Conservation (phyloP, 2,329 filamentous ascomycete genomes). For the Helminthosporium solani region DNA sequence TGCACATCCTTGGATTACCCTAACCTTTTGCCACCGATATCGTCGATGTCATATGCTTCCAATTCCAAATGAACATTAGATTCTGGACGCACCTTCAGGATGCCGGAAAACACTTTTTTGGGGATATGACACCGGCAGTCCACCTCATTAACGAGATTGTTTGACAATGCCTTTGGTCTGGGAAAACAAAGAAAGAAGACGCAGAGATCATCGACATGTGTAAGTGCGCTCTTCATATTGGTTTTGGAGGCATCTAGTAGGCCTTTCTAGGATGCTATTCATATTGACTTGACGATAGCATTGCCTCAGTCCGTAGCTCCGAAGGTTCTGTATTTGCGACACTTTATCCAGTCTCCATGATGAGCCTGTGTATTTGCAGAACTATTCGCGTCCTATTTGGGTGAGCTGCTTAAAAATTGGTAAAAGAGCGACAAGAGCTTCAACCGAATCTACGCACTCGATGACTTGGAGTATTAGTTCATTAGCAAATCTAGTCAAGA, state of each 20-base stretch:
- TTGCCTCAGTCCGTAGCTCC: neutral
- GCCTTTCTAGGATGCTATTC: neutral
- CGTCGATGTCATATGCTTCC: constrained; percentile 4
- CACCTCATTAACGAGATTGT: neutral
- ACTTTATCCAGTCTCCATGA: constrained; percentile 8
- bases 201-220: constrained; percentile 4
- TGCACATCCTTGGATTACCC: neutral
- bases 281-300: neutral
- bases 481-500: too few species aligned
- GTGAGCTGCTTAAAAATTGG: constrained; percentile 1
- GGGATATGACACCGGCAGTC: constrained; percentile 2
- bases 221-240: constrained; percentile 3
- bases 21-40: neutral
- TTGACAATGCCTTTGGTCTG: neutral
- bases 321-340: constrained; percentile 3
- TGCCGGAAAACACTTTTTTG: neutral
- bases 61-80: constrained; percentile 5
- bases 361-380: neutral
- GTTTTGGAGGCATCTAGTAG: constrained; percentile 5
- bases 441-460: too few species aligned
- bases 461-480: too few species aligned
- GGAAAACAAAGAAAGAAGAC: neutral
- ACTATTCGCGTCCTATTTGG: neutral
- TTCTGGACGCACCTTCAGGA: constrained; percentile 1
- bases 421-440: neutral